Evolutionary conservation across 768 basidiomycete species (phyloP), one percentile per base, ranked within the genome.

Genomic region (Termitomyces sp.): DNA sequence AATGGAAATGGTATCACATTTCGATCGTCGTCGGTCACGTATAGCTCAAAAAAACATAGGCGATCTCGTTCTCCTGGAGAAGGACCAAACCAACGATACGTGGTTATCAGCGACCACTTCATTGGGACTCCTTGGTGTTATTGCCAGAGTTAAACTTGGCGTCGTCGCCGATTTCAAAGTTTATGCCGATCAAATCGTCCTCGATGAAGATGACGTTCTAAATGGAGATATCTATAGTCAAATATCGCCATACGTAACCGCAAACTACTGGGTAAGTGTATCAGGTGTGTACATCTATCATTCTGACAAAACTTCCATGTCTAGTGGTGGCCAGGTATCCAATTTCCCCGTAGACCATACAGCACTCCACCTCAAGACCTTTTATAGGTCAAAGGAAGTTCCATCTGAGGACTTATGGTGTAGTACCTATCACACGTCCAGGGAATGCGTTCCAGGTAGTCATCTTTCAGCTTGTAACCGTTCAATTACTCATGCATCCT

Each of bases 91-190:
- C 30, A 69, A 64, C 44, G 71, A 71, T 59, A 73, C 69, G 11
- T 73, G 72, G 72, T 65, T 73, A n/a, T 71, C 72, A 8, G 72
- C 73, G 4, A 70, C 72, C 14, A 72, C 73, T 8, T 74, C 73
- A n/a, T 66, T 74, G 8, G 72, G 72, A 7, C 69, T 73, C 36
- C 65, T 74, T 33, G 73, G 73, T 2, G 59, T 74, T 35, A 69
- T 73, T 36, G 73, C 68, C 26, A 66, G 73, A 28, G 63, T 70
- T 30, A 71, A 71, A 58, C 60, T 74, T 30, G 59, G 60, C 14
- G 60, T 73, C 22, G 52, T 73, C 16, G 64, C 69, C 7, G 72
- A 74, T 57, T 73, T 71, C 62, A 74, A 74, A 60, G 73, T 74
- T 24, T 73, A 63, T 56, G 68, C 73, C 2, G 66, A 73, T 55